phyloP scores from a whole-genome alignment of 345 rosid genomes.

The Salix dunnii region DNA sequence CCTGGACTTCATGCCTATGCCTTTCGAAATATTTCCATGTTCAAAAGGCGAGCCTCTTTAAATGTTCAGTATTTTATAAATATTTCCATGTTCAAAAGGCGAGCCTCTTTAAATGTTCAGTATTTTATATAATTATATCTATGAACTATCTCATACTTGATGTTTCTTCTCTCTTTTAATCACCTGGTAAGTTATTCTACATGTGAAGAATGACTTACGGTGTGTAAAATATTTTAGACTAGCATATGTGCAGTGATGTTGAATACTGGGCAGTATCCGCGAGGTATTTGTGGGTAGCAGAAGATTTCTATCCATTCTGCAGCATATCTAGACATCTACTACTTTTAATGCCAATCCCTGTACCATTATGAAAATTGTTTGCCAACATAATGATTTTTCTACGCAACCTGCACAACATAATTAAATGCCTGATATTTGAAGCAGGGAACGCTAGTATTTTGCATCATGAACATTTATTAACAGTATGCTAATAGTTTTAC shows the following conservation, averaged over 20 bases:
- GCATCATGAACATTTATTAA: neutral
- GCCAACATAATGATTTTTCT: neutral
- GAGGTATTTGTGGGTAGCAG: neutral
- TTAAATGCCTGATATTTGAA: neutral
- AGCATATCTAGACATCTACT: neutral
- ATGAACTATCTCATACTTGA: neutral
- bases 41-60: constrained; percentile 44
- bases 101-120: neutral
- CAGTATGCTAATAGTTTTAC: neutral
- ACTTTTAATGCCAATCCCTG: neutral
- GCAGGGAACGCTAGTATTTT: neutral
- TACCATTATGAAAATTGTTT: neutral
- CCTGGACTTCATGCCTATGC: constrained; percentile 44
- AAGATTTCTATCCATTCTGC: neutral
- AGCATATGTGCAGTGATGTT: neutral
- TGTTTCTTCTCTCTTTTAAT: neutral
- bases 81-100: constrained; percentile 68
- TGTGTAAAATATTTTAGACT: neutral
- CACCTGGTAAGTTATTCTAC: neutral
- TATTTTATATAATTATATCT: neutral
- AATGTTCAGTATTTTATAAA: constrained; percentile 20
- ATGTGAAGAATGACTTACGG: neutral
- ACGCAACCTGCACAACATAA: neutral
- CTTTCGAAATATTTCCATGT: constrained; percentile 66
- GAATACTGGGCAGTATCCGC: neutral